phyloP scores from a whole-genome alignment of 495 filamentous ascomycete genomes.

The Neurospora terricola region DNA sequence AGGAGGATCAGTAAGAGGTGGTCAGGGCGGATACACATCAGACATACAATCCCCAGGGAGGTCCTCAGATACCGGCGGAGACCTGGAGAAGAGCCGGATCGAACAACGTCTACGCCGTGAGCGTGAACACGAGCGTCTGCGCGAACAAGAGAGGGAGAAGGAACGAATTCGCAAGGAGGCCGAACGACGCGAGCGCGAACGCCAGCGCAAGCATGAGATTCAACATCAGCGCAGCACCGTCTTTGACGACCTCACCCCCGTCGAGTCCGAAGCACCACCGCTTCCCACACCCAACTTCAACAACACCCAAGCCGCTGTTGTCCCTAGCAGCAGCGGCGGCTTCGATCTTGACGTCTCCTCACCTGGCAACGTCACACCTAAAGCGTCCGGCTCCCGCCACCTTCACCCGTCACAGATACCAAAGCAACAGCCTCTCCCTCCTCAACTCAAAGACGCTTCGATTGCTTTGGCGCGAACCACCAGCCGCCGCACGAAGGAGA shows the following conservation, averaged over 20 bases:
- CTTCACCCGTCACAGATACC: not conserved
- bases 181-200: slow-evolving; percentile 5
- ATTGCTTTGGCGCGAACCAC: slow-evolving; percentile 16
- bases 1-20: not conserved
- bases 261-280: slow-evolving; percentile 6
- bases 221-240: slow-evolving; percentile 23
- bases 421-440: slow-evolving; percentile 1
- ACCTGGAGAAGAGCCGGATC: slow-evolving; percentile 16
- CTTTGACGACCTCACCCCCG: slow-evolving; percentile 17
- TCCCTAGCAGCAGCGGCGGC: slow-evolving; percentile 8
- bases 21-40: slow-evolving; percentile 9
- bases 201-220: slow-evolving; percentile 14
- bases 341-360: slow-evolving; percentile 10
- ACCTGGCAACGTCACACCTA: slow-evolving; percentile 1
- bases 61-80: slow-evolving; percentile 9
- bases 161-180: slow-evolving; percentile 3
- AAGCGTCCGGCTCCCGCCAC: not conserved
- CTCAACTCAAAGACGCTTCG: slow-evolving; percentile 1
- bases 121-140: slow-evolving; percentile 13
- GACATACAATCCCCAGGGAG: slow-evolving; percentile 18
- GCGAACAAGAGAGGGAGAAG: slow-evolving; percentile 10
- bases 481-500: slow-evolving; percentile 24
- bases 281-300: slow-evolving; percentile 13
- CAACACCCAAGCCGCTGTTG: slow-evolving; percentile 21
- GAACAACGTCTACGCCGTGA: slow-evolving; percentile 18